Percentiles rank a stretch among this genome's conserved stretches.
phyloP scores from a whole-genome alignment of 768 basidiomycete genomes.

The Cubamyces lactineus region DNA sequence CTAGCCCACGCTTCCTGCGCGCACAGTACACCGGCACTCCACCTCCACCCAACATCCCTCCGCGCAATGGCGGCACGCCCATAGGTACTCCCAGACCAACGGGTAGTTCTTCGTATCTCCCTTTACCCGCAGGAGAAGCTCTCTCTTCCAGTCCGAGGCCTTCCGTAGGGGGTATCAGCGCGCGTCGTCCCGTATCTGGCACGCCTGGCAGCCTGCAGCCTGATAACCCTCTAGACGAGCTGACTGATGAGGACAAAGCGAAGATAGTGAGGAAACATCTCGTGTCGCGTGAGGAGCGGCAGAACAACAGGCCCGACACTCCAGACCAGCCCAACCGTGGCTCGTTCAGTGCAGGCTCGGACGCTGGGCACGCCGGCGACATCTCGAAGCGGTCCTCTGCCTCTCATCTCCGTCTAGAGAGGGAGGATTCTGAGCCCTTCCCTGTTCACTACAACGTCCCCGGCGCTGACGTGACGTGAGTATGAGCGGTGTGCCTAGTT shows the following conservation, averaged over 20 bases:
- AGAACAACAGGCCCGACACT: conserved; percentile 22
- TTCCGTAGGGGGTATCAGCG: conserved; percentile 43
- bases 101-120: conserved; percentile 21
- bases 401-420: conserved; percentile 32
- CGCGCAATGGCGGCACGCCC: conserved; percentile 53
- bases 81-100: conserved; percentile 37
- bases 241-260: conserved; percentile 84
- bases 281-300: conserved; percentile 70
- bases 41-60: conserved; percentile 53
- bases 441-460: conserved; percentile 87
- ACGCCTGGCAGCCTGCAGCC: conserved; percentile 37
- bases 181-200: conserved; percentile 37
- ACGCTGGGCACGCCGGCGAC: conserved; percentile 37
- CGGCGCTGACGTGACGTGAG: conserved; percentile 93
- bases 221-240: conserved; percentile 52
- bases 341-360: conserved; percentile 33
- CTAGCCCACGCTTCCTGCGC: conserved; percentile 65
- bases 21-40: conserved; percentile 66
- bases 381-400: conserved; percentile 34
- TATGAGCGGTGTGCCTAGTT: conserved; percentile 22
- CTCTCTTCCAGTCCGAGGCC: conserved; percentile 20
- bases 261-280: conserved; percentile 80
- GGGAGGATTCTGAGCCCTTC: conserved; percentile 69
- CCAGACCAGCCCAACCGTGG: conserved; percentile 30
- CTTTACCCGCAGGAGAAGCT: conserved; percentile 22